Evolutionary conservation across 2,329 filamentous ascomycete species (phyloP).

Genomic region (Xylariomycetidae sp.): DNA sequence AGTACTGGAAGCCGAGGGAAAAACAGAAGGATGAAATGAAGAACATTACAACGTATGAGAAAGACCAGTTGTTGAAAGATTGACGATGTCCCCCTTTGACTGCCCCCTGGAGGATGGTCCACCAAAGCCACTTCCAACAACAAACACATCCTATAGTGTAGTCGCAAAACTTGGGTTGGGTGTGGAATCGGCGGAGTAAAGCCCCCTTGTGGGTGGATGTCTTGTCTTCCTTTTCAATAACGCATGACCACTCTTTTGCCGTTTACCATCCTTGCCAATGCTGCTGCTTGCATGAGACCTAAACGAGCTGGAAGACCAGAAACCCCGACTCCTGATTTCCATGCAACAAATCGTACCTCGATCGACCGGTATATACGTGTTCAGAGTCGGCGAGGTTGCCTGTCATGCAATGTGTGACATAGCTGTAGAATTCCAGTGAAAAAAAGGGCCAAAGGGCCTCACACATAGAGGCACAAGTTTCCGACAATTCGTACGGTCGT

Average conservation of each 20-base stretch:
- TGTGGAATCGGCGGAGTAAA: too few relatives aligned
- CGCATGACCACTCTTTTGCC: conserved; percentile 13
- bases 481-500: too few relatives aligned
- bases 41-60: conserved; percentile 29
- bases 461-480: conserved; percentile 13
- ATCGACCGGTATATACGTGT: conserved; percentile 23
- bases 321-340: conserved; percentile 26
- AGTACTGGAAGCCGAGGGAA: conserved; percentile 18
- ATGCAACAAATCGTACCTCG: conserved; percentile 25
- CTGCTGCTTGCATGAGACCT: conserved; percentile 22
- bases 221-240: conserved; percentile 14
- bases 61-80: conserved; percentile 26
- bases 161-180: too few relatives aligned
- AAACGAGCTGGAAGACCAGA: conserved; percentile 22
- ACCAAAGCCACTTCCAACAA: conserved; percentile 15
- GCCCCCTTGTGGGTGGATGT: too few relatives aligned
- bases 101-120: too few relatives aligned
- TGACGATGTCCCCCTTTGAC: too few relatives aligned
- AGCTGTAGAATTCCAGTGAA: conserved; percentile 14
- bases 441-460: conserved; percentile 12
- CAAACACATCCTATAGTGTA: conserved; percentile 22
- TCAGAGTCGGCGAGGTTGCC: conserved; percentile 19
- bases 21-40: conserved; percentile 24
- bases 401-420: conserved; percentile 16
- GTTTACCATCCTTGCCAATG: conserved; percentile 20